Conservation (phyloP, 495 filamentous ascomycete species). For the Podospora conica region DNA sequence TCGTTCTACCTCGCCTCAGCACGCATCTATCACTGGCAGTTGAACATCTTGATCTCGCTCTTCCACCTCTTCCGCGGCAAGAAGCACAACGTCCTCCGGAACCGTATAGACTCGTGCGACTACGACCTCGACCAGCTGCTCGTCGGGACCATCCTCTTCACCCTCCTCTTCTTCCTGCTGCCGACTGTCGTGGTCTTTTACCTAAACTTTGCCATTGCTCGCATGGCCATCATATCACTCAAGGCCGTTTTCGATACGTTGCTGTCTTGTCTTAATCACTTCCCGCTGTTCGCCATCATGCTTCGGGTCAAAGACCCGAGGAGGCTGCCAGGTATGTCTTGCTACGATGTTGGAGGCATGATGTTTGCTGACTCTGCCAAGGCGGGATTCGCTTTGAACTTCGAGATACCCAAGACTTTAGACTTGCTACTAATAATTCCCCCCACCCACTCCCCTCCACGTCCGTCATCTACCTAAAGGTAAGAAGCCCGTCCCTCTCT, state of each 20-base stretch:
- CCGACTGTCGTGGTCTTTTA: conserved; percentile 97
- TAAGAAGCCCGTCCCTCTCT: conserved; percentile 26
- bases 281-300: conserved; percentile 97
- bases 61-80: conserved; percentile 98
- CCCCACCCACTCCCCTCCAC: conserved; percentile 39
- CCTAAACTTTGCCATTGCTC: conserved; percentile 85
- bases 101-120: conserved; percentile 97
- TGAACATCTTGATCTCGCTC: conserved; percentile 89
- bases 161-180: conserved; percentile 87
- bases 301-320: conserved; percentile 87
- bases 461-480: conserved; percentile 77
- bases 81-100: conserved; percentile 93
- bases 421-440: conserved; percentile 34
- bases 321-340: conserved; percentile 68
- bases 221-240: conserved; percentile 88
- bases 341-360: neutral
- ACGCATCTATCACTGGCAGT: conserved; percentile 96
- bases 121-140: conserved; percentile 98
- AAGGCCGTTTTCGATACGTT: conserved; percentile 87
- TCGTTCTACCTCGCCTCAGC: conserved; percentile 96
- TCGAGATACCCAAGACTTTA: conserved; percentile 58
- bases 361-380: conserved; percentile 25
- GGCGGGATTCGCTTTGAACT: conserved; percentile 89
- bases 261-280: conserved; percentile 93
- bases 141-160: conserved; percentile 94